Evolutionary conservation across 2,329 filamentous ascomycete species (phyloP), one percentile per base, ranked within the genome.

Genomic region (Pseudogymnoascus destructans): DNA sequence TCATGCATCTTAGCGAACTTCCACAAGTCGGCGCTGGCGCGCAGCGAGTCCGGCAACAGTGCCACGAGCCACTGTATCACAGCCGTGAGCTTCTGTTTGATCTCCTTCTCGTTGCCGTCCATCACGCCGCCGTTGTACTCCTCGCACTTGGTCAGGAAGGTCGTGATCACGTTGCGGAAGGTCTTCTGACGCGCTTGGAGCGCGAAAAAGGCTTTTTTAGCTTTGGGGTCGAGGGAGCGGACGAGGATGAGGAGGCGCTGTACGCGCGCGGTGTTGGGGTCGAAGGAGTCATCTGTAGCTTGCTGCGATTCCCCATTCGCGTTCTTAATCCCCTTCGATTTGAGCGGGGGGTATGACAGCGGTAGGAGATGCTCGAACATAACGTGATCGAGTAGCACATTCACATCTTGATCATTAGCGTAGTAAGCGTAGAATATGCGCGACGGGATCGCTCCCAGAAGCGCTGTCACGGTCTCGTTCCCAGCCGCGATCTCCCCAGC

Each of bases 1-100:
- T 98, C 91, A 66, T 97, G 89, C 64, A 85, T 78, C 70, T 92
- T 95, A 35, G 89, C 90, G 68, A 96, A 97, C 66, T 88, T 95
- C 73, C 88, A 85, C 10, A 98, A 74, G 70, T 97, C 90, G 13
- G 82, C 80, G 32, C 80, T 81, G 15, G 87, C 85, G 63, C 86
- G 83, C 57, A 80, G 70, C 0, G 82, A 73, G 64, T 98, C 92
- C 0, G 91, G 88, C 57, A 95, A 81, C 59, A 85, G 85, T 62
- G 83, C 82, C 3, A 84, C 79, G 40, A 95, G 75, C 68, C 85
- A 88, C 57, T 85, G 77, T 46, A 95, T 82, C 10, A 89, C 81
- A 64, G 79, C 84, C 59, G 83, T 81, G 27, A 98, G 78, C 58
- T 84, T 84, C 8, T 77, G 75, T 65, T 89, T 89, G 64, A 77